Evolutionary conservation across 148 eudicot genomes (phyloP), one percentile per base, ranked within the genome.

Genomic region (Salicornia ramosissima): DNA sequence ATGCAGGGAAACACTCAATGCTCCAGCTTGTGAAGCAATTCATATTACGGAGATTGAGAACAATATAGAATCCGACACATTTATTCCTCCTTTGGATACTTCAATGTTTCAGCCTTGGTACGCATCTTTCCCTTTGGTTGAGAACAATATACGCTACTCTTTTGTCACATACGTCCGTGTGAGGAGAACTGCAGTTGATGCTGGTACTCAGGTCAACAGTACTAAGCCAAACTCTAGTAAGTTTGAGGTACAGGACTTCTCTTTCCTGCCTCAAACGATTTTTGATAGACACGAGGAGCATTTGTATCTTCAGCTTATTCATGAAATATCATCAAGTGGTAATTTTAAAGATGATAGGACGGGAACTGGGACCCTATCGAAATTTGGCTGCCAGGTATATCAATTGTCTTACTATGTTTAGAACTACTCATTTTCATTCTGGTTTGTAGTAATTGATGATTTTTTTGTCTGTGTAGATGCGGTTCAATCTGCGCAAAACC

Each of bases 331-430:
- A 31, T 83, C 84, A 3, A 83, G 71, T 73, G 97, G 99, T 8
- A 86, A 74, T 69, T 45, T 66, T 11, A 94, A 91, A 81, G 90
- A 73, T 79, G 99, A 94, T 51, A 82, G 96, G 70, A 91, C 99
- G 10, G 91, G 97, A 54, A 89, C 97, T 60, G 97, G 99, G 25
- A 94, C 97, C 30, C 69, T 86, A 25, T 94, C 99, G 5, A 84
- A 83, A 75, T 94, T 94, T 79, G 99, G 97, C 72, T 89, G 93
- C 71, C 99, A 94, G 99, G 99, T 94, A 81, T 24, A 57, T 15
- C 59, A 68, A 34, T 40, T 15, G 29, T n/a, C n/a, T n/a, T 24
- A 22, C 60, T 65, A 50, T 68, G 2, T 51, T 30, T 11, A 15
- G 57, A 60, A 10, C 25, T 60, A 19, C 18, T 31, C 18, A 22